A percentile compares a stretch with the other conserved stretches of the same genome.
phyloP scores from a whole-genome alignment of 208 protist species.

The Leishmania tropica region DNA sequence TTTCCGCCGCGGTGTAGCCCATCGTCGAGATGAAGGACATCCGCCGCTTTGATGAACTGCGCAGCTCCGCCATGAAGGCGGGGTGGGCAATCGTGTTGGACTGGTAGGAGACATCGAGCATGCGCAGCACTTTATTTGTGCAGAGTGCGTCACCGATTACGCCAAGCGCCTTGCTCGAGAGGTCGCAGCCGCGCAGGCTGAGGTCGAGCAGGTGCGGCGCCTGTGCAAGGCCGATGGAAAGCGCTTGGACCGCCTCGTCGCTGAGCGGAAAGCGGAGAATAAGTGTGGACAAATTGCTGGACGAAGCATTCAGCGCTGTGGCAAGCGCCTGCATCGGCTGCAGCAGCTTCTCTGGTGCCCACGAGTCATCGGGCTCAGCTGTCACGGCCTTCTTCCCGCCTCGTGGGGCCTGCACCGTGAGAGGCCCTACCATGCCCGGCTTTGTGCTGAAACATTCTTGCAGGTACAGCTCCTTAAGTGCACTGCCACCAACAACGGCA shows the following conservation, averaged over 20 bases:
- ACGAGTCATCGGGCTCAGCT: slow-evolving; percentile 14
- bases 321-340: slow-evolving; percentile 39
- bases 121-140: slow-evolving; percentile 40
- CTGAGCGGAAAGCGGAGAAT: slow-evolving; percentile 61
- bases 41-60: slow-evolving; percentile 36
- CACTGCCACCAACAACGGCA: slow-evolving; percentile 28
- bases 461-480: slow-evolving; percentile 43
- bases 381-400: neutral
- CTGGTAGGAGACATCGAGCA: slow-evolving; percentile 69
- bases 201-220: slow-evolving; percentile 44
- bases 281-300: slow-evolving; percentile 41
- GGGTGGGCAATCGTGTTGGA: slow-evolving; percentile 51
- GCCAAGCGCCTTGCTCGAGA: slow-evolving; percentile 39
- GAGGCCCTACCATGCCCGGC: slow-evolving; percentile 11
- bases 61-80: slow-evolving; percentile 34
- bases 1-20: slow-evolving; percentile 19
- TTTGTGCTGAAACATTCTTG: slow-evolving; percentile 61
- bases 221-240: slow-evolving; percentile 45
- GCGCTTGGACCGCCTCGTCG: slow-evolving; percentile 43
- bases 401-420: slow-evolving; percentile 22
- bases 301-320: slow-evolving; percentile 29
- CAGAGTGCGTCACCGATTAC: slow-evolving; percentile 39
- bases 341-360: slow-evolving; percentile 25
- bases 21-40: slow-evolving; percentile 17
- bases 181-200: slow-evolving; percentile 53